Percentiles rank a stretch among this genome's conserved stretches.
Conservation (phyloP, 768 basidiomycete species). For the Boletus speciosus region DNA sequence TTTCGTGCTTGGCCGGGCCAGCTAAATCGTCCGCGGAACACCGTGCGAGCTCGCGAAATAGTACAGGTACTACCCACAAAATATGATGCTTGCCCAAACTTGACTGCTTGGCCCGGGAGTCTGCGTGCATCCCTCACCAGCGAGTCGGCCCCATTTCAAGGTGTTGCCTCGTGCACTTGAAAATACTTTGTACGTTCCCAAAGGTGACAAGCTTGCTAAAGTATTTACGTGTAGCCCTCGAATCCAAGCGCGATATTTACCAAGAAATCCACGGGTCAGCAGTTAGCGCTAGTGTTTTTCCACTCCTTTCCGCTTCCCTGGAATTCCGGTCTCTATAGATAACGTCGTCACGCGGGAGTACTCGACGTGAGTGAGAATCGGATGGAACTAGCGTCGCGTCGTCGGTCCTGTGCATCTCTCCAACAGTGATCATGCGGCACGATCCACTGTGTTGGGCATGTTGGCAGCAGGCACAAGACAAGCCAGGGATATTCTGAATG, state of each 20-base stretch:
- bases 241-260: not conserved
- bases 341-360: not conserved
- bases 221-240: not conserved
- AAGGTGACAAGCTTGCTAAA: not conserved
- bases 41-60: conserved; percentile 2
- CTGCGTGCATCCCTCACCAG: not conserved
- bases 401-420: not conserved
- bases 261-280: not conserved
- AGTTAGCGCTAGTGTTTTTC: not conserved
- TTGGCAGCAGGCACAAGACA: not conserved
- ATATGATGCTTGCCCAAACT: not conserved
- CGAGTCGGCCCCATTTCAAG: not conserved
- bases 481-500: not conserved
- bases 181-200: not conserved
- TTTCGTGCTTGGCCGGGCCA: not conserved
- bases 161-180: not conserved
- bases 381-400: not conserved
- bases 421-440: not conserved
- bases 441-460: not conserved
- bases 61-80: not conserved
- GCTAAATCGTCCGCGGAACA: not conserved
- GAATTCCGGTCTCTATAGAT: not conserved
- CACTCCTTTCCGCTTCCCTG: not conserved
- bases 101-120: not conserved
- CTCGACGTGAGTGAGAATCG: not conserved